These are phyloP conservation scores for Lathyrus oleraceus DNA, from an alignment of 306 rosid genomes.

Conservation along the genomic window DNA sequence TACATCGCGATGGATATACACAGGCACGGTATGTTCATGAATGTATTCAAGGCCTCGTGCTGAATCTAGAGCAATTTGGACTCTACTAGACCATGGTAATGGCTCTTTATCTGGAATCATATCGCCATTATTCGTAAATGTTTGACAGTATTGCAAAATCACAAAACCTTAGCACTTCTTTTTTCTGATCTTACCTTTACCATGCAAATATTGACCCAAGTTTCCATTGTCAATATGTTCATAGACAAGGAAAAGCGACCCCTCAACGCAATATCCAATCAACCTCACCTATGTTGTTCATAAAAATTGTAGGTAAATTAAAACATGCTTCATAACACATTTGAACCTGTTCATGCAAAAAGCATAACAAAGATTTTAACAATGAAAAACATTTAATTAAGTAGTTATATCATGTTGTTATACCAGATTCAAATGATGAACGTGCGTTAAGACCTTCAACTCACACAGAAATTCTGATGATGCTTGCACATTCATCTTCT, in stretches of 20 bases:
- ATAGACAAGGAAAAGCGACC: slow-evolving; percentile 79
- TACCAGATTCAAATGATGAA: slow-evolving; percentile 95
- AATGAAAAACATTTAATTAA: no score
- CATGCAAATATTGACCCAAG: slow-evolving; percentile 78
- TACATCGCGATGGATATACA: slow-evolving; percentile 87
- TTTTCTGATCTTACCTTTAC: slow-evolving; percentile 50
- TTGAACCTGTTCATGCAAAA: no score
- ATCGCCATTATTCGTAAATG: not conserved
- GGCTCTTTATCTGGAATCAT: slow-evolving; percentile 59
- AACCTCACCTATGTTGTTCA: slow-evolving; percentile 68
- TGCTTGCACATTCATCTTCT: slow-evolving; percentile 73
- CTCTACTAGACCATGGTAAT: slow-evolving; percentile 69
- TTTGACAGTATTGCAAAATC: not conserved
- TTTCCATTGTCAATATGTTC: slow-evolving; percentile 58
- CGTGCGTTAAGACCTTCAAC: slow-evolving; percentile 79
- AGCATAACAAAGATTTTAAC: no score
- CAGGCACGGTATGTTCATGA: slow-evolving; percentile 91
- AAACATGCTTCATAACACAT: not conserved
- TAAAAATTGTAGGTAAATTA: not conserved
- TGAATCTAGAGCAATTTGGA: slow-evolving; percentile 87
- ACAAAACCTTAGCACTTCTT: not conserved
- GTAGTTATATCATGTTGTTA: not conserved
- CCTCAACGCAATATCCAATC: slow-evolving; percentile 87
- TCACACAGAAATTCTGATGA: slow-evolving; percentile 84
- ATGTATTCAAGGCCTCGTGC: slow-evolving; percentile 93